phyloP scores from a whole-genome alignment of 106 monocot species.

The Dendrobium catenatum region DNA sequence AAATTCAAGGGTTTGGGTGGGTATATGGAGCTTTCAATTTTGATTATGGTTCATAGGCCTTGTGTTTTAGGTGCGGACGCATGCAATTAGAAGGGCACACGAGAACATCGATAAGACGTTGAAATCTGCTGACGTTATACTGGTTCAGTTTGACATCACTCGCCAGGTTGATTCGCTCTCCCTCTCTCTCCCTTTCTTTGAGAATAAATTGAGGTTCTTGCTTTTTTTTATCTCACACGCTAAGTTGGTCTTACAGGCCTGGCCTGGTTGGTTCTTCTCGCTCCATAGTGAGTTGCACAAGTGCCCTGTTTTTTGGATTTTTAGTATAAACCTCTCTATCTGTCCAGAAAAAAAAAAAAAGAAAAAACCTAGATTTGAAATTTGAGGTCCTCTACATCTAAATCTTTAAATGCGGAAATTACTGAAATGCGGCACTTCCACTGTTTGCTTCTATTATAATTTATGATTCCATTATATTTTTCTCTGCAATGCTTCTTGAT shows the following conservation, averaged over 20 bases:
- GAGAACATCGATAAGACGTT: constrained; percentile 59
- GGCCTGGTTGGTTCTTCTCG: neutral
- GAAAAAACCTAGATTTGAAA: neutral
- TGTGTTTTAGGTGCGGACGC: constrained; percentile 45
- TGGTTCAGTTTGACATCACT: constrained; percentile 50
- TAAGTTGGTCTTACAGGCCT: neutral
- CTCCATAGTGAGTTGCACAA: neutral
- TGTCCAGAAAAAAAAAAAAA: too few species aligned
- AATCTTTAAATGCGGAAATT: neutral
- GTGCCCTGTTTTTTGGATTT: neutral
- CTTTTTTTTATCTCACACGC: neutral
- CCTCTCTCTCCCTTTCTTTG: neutral
- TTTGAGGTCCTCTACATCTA: neutral
- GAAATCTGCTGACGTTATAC: constrained; percentile 45
- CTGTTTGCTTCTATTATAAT: neutral
- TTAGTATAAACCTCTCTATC: neutral
- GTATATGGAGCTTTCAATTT: neutral
- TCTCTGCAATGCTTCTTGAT: neutral
- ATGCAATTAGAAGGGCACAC: constrained; percentile 55
- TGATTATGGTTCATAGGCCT: neutral
- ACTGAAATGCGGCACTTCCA: neutral
- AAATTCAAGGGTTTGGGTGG: neutral
- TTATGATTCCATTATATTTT: neutral
- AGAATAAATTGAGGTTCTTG: neutral
- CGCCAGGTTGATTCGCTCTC: constrained; percentile 29